Conservation (phyloP, 2,329 filamentous ascomycete species). For the Chrysoporthe cubensis region DNA sequence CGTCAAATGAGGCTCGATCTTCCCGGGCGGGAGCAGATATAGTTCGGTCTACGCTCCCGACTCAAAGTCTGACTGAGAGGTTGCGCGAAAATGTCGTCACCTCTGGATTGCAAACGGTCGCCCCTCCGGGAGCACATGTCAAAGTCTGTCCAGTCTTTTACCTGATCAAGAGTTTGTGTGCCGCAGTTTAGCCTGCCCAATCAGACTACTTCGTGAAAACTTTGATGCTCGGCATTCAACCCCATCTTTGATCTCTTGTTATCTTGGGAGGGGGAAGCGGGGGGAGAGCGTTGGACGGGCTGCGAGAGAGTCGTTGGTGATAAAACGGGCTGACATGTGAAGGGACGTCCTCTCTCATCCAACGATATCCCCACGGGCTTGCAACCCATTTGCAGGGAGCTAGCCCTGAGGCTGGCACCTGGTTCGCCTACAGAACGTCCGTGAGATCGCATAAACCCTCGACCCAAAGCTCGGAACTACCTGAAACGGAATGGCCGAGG, state of each 20-base stretch:
- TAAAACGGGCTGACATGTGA: constrained; percentile 13
- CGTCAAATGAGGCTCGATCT: background rate
- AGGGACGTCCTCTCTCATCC: constrained; percentile 1
- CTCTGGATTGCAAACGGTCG: constrained; percentile 5
- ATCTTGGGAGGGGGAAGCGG: background rate
- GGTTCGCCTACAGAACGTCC: constrained; percentile 14
- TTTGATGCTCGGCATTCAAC: background rate
- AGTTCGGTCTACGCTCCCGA: background rate
- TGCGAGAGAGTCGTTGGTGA: background rate
- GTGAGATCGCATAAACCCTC: background rate
- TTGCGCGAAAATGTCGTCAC: background rate
- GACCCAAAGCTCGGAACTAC: constrained; percentile 9
- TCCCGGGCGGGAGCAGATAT: background rate
- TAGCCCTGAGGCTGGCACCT: constrained; percentile 23
- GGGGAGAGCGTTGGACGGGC: background rate
- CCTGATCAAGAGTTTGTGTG: constrained; percentile 6
- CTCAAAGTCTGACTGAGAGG: background rate
- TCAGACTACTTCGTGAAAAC: background rate
- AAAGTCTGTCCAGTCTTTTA: constrained; percentile 6
- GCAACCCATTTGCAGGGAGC: constrained; percentile 22
- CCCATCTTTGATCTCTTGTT: background rate
- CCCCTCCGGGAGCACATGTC: constrained; percentile 17
- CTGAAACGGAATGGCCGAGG: constrained; percentile 15
- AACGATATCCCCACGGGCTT: constrained; percentile 25
- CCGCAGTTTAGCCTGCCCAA: background rate